Evolutionary conservation across 768 basidiomycete genomes (phyloP).

Genomic region (Xerocomus brunneocitrinus): DNA sequence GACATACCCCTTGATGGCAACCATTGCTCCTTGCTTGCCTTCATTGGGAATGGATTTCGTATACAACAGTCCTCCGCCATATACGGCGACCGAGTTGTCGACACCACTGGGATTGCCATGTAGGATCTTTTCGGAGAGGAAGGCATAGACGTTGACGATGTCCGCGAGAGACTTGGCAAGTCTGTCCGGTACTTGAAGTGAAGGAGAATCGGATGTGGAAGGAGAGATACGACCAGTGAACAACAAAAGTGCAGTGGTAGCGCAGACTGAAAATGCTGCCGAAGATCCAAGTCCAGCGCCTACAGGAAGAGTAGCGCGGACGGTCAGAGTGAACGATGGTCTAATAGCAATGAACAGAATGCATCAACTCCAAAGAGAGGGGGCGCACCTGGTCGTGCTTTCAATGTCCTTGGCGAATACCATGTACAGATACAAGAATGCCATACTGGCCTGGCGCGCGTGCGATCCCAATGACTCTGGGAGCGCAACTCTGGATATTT

Average conservation of each 20-base stretch:
- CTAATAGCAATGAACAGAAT: constrained; percentile 34
- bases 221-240: constrained; percentile 63
- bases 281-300: constrained; percentile 96
- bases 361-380: constrained; percentile 14
- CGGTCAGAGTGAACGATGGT: constrained; percentile 72
- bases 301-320: constrained; percentile 87
- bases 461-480: constrained; percentile 28
- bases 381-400: constrained; percentile 50
- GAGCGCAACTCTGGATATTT: constrained; percentile 50
- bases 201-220: constrained; percentile 22
- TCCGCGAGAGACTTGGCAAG: constrained; percentile 64
- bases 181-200: constrained; percentile 45
- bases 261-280: constrained; percentile 89
- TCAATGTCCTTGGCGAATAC: constrained; percentile 44
- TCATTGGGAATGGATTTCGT: constrained; percentile 58
- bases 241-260: constrained; percentile 75
- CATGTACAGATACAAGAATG: constrained; percentile 95
- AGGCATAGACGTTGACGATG: constrained; percentile 88
- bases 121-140: constrained; percentile 90
- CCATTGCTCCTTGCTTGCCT: constrained; percentile 76
- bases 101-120: constrained; percentile 98
- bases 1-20: constrained; percentile 72
- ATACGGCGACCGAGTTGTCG: constrained; percentile 91
- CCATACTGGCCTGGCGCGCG: constrained; percentile 49
- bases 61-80: constrained; percentile 90